Evolutionary conservation across 2,329 filamentous ascomycete species (phyloP).

Genomic region (Neopestalotiopsis sp.): DNA sequence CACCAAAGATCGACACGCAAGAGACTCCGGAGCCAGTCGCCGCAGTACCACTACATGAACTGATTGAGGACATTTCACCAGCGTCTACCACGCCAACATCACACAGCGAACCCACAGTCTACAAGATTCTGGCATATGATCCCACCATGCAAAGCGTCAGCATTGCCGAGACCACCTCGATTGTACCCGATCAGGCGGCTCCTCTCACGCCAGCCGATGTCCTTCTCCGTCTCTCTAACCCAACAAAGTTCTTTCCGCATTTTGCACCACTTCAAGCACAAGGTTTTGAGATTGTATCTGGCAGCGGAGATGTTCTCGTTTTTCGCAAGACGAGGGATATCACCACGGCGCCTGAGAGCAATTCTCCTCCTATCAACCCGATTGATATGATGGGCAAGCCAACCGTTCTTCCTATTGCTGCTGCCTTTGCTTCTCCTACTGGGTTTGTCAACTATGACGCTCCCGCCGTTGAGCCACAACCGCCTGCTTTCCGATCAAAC

Average conservation of each 20-base stretch:
- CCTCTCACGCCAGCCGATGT: constrained; percentile 64
- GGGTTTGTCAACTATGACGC: constrained; percentile 68
- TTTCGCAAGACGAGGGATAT: constrained; percentile 63
- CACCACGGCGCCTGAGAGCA: constrained; percentile 22
- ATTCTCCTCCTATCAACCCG: constrained; percentile 53
- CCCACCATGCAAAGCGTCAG: constrained; percentile 60
- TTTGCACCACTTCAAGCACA: constrained; percentile 62
- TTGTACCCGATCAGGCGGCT: constrained; percentile 51
- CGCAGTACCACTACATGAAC: constrained; percentile 19
- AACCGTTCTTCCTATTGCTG: constrained; percentile 48
- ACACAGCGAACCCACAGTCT: constrained; percentile 41
- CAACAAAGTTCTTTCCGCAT: constrained; percentile 68
- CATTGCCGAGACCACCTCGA: constrained; percentile 64
- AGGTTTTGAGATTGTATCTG: constrained; percentile 71
- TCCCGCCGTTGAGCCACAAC: constrained; percentile 37
- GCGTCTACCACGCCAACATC: constrained; percentile 16
- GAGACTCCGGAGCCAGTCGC: background rate
- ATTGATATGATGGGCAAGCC: constrained; percentile 59
- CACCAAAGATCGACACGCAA: constrained; percentile 19
- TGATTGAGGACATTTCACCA: constrained; percentile 11
- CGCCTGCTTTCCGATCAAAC: constrained; percentile 46
- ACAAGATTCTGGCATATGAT: constrained; percentile 73
- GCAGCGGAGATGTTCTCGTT: constrained; percentile 66
- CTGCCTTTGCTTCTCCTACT: constrained; percentile 67
- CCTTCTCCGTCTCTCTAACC: constrained; percentile 64